Evolutionary conservation across 176 grass and related monocot species (phyloP).

Genomic region (Lolium perenne): DNA sequence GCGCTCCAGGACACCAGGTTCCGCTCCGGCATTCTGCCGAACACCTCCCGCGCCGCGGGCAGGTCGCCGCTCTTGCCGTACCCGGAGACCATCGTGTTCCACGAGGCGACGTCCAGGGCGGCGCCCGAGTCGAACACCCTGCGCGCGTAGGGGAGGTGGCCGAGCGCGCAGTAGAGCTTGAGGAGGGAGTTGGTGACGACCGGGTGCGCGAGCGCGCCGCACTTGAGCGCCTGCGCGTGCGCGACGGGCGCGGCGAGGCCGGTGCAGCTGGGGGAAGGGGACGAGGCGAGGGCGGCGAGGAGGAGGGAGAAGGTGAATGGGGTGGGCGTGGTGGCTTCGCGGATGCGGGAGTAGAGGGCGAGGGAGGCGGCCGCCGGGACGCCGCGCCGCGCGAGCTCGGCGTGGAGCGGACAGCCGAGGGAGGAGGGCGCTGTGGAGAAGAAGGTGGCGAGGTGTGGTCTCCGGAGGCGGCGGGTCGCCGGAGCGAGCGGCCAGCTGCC

Average conservation of each 20-base stretch:
- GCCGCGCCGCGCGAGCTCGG: constrained; percentile 47
- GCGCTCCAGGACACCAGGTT: constrained; percentile 62
- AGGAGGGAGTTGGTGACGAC: constrained; percentile 72
- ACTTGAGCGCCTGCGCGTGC: constrained; percentile 60
- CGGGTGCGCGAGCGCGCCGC: constrained; percentile 51
- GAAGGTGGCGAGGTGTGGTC: background rate
- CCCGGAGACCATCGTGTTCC: constrained; percentile 63
- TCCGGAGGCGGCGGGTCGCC: background rate
- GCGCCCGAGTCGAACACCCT: constrained; percentile 51
- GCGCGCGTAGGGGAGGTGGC: constrained; percentile 42
- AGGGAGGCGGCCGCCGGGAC: constrained; percentile 36
- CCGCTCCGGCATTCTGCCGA: constrained; percentile 62
- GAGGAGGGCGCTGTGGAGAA: constrained; percentile 34
- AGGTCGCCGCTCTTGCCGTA: constrained; percentile 56
- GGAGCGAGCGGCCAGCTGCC: background rate
- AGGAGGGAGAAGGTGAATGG: constrained; percentile 64
- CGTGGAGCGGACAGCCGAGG: constrained; percentile 40
- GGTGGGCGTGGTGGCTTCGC: constrained; percentile 41
- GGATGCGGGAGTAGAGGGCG: constrained; percentile 62
- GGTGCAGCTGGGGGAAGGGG: background rate
- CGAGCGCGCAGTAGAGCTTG: constrained; percentile 61
- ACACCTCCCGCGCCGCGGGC: constrained; percentile 40
- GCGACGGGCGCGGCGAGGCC: constrained; percentile 32
- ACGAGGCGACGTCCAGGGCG: constrained; percentile 53
- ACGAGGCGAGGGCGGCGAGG: constrained; percentile 36